These are phyloP conservation scores for Fremontodendron californicum DNA, from an alignment of 345 rosid species.

Conservation along the genomic window DNA sequence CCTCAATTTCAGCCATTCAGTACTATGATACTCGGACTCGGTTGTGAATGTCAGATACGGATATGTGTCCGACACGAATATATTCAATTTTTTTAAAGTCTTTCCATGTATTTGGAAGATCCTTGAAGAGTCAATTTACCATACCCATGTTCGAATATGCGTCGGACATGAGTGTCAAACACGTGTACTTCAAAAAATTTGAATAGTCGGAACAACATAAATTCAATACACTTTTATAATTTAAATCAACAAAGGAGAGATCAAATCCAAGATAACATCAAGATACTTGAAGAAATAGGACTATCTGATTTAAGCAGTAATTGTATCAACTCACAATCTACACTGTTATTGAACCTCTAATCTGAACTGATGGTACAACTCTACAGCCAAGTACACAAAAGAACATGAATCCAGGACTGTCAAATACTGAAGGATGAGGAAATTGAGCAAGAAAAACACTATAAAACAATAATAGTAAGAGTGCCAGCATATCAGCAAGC, in stretches of 20 bases:
- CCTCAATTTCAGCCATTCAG: too few species aligned
- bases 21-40: too few species aligned
- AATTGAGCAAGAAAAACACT: background rate
- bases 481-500: background rate
- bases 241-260: background rate
- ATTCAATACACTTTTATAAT: too few species aligned
- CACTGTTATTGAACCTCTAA: constrained; percentile 12
- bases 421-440: background rate
- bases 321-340: constrained; percentile 8
- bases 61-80: too few species aligned
- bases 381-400: constrained; percentile 9
- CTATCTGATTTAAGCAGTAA: background rate
- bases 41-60: too few species aligned
- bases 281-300: background rate
- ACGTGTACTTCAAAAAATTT: too few species aligned
- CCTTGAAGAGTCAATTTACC: too few species aligned
- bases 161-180: too few species aligned
- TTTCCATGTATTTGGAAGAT: too few species aligned
- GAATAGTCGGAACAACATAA: too few species aligned
- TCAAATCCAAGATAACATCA: background rate
- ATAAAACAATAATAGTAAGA: background rate
- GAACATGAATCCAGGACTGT: background rate
- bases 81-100: too few species aligned
- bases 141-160: too few species aligned
- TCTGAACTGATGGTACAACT: constrained; percentile 11